phyloP scores from a whole-genome alignment of 73 alveolate genomes.

The Stentor coeruleus region DNA sequence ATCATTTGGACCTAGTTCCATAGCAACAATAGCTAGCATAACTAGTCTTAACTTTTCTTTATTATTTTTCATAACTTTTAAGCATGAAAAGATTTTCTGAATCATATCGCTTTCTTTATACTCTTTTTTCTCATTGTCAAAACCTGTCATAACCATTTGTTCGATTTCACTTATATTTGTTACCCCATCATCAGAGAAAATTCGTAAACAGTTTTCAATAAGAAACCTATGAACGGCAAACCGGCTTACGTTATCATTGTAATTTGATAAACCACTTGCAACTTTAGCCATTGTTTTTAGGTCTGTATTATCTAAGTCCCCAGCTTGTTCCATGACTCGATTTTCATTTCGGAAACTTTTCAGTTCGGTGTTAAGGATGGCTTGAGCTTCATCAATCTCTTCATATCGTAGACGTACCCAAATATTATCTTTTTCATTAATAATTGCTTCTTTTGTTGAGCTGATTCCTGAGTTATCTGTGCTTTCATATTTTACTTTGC shows the following conservation, averaged over 20 bases:
- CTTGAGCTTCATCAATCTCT: constrained; percentile 21
- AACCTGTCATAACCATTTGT: constrained; percentile 7
- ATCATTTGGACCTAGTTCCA: not conserved
- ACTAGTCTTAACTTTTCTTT: constrained; percentile 19
- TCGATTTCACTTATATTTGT: not conserved
- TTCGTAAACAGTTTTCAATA: not conserved
- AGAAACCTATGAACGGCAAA: constrained; percentile 20
- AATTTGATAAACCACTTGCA: not conserved
- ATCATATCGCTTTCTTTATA: not conserved
- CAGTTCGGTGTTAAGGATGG: not conserved
- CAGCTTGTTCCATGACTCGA: constrained; percentile 11
- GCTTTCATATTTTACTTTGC: constrained; percentile 14
- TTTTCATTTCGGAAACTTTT: not conserved
- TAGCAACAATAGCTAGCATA: not conserved
- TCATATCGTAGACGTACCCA: constrained; percentile 16
- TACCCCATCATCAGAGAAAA: not conserved
- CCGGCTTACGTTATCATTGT: not conserved
- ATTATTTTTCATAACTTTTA: not conserved
- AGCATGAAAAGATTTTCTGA: not conserved
- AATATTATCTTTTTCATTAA: constrained; percentile 4
- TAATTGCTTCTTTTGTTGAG: not conserved
- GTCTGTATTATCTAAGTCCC: not conserved
- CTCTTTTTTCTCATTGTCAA: not conserved
- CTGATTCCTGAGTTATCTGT: not conserved
- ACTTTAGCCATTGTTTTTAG: constrained; percentile 1